Evolutionary conservation across 768 basidiomycete genomes (phyloP), one percentile per base, ranked within the genome.

Genomic region (Stropharia rugosoannulata): DNA sequence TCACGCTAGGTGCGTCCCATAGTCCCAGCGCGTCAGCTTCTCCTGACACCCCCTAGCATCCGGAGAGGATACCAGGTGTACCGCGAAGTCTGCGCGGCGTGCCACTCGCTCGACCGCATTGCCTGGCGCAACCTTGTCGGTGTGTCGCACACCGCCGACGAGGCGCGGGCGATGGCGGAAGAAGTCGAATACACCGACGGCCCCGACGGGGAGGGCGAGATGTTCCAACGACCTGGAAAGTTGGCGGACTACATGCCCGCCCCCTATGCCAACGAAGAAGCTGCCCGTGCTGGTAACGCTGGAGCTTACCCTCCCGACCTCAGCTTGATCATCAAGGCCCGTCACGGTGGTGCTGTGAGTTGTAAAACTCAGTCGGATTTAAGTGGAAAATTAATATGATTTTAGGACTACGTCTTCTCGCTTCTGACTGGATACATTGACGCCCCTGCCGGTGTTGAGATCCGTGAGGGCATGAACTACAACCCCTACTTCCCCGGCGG

Each of bases 81-180:
- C 81, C 93, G 95, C 61, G 96, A 99, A 76, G 97, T 99, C 54
- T 99, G 97, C 70, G 93, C 97, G 13, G 94, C 97, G 10, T 99
- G 97, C 74, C 97, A 99, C 73, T 99, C 97, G 35, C 86, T 99
- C 54, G 93, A 99, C 78, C 94, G 97, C 65, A 95, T 99, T 68
- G 97, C 97, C 56, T 99, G 97, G 97, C 93, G 97, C 70, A 99
- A 98, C 78, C 80, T 99, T 56, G 97, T 99, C 62, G 97, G 95
- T 67, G 94, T 98, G 53, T 97, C 95, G 27, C 97, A 99, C 77
- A 93, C 90, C 63, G 96, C 80, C 41, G 90, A 94, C 61, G 95
- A 99, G 75, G 80, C 80, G 51, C 90, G 91, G 72, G 78, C 80
- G 2, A 84, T 98, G 89, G 97, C 97, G 9, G 97, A 97, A 75